Evolutionary conservation across 2,329 filamentous ascomycete genomes (phyloP).

Genomic region (Alternaria conjuncta): DNA sequence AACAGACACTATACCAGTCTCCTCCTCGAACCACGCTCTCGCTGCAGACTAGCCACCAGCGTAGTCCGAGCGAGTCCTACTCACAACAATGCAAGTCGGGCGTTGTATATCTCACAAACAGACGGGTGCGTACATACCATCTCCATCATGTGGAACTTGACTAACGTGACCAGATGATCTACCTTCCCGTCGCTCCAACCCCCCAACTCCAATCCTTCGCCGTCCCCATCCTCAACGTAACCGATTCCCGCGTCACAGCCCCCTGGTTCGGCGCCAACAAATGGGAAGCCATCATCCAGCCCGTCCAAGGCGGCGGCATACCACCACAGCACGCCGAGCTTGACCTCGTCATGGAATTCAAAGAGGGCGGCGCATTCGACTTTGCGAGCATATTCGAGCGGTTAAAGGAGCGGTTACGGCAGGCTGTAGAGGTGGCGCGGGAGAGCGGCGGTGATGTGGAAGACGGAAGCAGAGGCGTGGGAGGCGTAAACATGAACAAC

Average conservation of each 20-base stretch:
- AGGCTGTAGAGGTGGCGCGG: conserved; percentile 77
- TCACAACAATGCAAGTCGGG: conserved; percentile 77
- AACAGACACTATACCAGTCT: conserved; percentile 81
- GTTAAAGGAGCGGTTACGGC: conserved; percentile 81
- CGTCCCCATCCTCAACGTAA: conserved; percentile 82
- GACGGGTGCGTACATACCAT: conserved; percentile 66
- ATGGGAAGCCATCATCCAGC: conserved; percentile 81
- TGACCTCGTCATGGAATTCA: conserved; percentile 86
- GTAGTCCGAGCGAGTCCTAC: conserved; percentile 68
- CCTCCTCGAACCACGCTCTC: conserved; percentile 79
- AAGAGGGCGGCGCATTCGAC: conserved; percentile 92
- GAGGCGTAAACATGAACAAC: conserved; percentile 63
- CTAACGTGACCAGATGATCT: conserved; percentile 71
- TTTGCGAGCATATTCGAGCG: conserved; percentile 84
- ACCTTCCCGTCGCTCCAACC: conserved; percentile 76
- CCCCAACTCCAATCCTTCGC: conserved; percentile 82
- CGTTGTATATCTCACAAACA: conserved; percentile 81
- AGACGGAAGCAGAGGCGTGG: conserved; percentile 50
- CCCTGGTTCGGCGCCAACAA: conserved; percentile 94
- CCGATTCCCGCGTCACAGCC: conserved; percentile 84
- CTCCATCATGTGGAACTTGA: neutral
- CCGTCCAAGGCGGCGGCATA: conserved; percentile 83
- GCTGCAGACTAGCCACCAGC: conserved; percentile 72
- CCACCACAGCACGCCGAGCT: conserved; percentile 74
- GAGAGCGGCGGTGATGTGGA: conserved; percentile 63